Conservation (phyloP, 441 rosid species). For the Adansonia grandidieri region DNA sequence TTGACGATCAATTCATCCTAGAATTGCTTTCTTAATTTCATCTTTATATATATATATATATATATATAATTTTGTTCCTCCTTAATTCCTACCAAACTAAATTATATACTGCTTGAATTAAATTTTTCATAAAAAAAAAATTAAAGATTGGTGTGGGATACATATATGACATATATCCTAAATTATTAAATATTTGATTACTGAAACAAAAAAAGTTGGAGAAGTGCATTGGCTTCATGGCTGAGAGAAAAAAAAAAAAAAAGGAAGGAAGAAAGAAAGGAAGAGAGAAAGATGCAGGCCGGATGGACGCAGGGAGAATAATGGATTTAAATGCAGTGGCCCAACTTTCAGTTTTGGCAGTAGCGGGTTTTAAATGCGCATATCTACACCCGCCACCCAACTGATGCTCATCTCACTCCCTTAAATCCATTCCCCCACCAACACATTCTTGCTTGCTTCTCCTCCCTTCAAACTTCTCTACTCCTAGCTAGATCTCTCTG, state of each 20-base stretch:
- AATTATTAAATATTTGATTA: too few species aligned
- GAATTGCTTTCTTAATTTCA: neutral
- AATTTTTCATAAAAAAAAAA: too few species aligned
- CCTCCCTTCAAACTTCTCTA: conserved; percentile 29
- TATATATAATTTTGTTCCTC: too few species aligned
- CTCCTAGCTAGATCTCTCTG: neutral
- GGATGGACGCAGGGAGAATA: conserved; percentile 27
- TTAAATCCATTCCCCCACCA: conserved; percentile 44
- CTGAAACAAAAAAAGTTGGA: neutral
- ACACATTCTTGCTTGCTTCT: conserved; percentile 47
- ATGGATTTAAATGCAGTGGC: conserved; percentile 58
- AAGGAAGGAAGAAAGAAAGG: neutral
- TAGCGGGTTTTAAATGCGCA: conserved; percentile 71
- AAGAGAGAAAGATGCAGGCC: too few species aligned
- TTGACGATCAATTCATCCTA: neutral
- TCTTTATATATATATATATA: too few species aligned
- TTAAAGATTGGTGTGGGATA: too few species aligned
- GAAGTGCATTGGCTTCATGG: conserved; percentile 1
- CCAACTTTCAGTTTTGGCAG: conserved; percentile 77
- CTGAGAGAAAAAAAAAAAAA: neutral
- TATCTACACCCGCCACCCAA: conserved; percentile 35
- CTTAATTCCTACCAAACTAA: neutral
- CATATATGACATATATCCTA: too few species aligned
- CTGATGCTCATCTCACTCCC: conserved; percentile 22
- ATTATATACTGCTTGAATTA: too few species aligned